Evolutionary conservation across 176 grass and related monocot genomes (phyloP), one percentile per base, ranked within the genome.

Genomic region (Eleusine indica): DNA sequence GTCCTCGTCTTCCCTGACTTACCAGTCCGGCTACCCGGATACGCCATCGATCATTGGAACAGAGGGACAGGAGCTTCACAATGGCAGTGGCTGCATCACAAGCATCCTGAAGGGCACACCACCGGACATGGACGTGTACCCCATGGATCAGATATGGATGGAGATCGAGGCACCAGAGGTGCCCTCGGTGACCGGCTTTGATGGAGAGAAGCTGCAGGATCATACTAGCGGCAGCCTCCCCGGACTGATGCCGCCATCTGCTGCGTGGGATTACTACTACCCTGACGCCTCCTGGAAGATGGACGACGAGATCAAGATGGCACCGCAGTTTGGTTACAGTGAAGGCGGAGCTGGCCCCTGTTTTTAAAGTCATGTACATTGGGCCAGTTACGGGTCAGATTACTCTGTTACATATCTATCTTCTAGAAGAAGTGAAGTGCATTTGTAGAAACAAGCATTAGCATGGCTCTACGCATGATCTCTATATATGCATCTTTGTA

Each of bases 131-230:
- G 77, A 91, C 74, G 91, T 71, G 19, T 97, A 94, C 67, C 84
- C 85, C 66, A 97, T 97, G 91, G 94, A 97, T 53, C 89, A 94
- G 83, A 94, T 97, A 90, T 97, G 94, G 94, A 90, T 80, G 76
- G 94, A 97, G 69, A 97, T 97, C 30, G 91, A 94, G 73, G 79
- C 78, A 66, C 87, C 88, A 52, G 64, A 89, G 46, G 84, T 11
- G 21, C 63, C 81, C 9, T 28, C 75, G 2, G 80, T 43, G 42
- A 48, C 40, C 18, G 57, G 61, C 35, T 73, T 82, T 28, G 40
- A 63, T 61, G 77, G 80, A 80, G 75, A 76, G 9, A 91, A 88
- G 61, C 61, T 30, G 25, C 61, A 64, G 44, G 84, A 82, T 3
- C 66, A 71, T 17, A 52, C 60, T 37, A 83, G 66, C 73, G 78